Base-by-base conservation (phyloP, 352 stramenopile species). In the Nothophytophthora sp. region DNA sequence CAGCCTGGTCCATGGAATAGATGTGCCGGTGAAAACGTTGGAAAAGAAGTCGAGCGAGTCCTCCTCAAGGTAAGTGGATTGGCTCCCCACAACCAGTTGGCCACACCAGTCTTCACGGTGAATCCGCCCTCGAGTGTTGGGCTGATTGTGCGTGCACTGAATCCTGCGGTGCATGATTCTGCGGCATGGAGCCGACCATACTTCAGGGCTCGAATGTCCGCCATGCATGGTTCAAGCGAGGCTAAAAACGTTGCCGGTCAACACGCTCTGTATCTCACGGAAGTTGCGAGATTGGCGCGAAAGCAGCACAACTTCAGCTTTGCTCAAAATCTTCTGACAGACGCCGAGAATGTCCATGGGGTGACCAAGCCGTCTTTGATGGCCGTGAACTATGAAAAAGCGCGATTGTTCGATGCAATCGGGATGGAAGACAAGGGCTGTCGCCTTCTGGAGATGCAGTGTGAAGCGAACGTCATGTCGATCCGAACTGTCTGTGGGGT, bases 221-320 rank as follows among this genome's bases (percentile, higher is more conserved):
- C 12, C 23, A 32, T 34, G 30, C 24, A 13, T 18, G 5, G 30
- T 32, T 37, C 19, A 27, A 36, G 15, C 27, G 4, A 8, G 10
- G 7, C 40, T 41, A 19, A 22, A 29, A 5, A 30, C 38, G 8
- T 1, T 30, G 22, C 19, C 13, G 46, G 25, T 50, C 24, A 24
- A 13, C 43, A 70, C 16, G n/a, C 41, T 20, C 39, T 58, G 10
- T 45, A 69, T 37, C 38, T 86, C 11, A 33, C 73, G 10, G 29
- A 55, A 24, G 39, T 84, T 50, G 68, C 76, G 9, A 65, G 48
- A 33, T 55, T 88, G 33, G 73, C 80, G 4, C 67, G 75, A 16
- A 80, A 75, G 35, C 80, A 88, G 28, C 47, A 60, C 53, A 90
- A 90, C 43, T 73, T 77, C 29, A 18, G 33, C 24, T 52, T 86